These are phyloP conservation scores for Ricinus communis DNA, from an alignment of 345 rosid species.

Conservation along the genomic window DNA sequence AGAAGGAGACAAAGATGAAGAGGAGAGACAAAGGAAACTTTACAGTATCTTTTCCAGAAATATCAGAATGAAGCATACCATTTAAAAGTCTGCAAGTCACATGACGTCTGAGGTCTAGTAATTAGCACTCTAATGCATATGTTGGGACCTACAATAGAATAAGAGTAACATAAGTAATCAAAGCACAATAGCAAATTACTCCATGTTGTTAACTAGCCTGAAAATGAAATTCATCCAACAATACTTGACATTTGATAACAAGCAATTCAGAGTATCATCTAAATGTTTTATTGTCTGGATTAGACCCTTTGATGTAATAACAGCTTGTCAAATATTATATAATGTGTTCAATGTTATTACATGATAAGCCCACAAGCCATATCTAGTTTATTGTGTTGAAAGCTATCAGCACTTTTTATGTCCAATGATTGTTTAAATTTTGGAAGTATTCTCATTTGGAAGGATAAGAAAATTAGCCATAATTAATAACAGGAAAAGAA, in stretches of 20 bases:
- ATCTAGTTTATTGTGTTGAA: not conserved
- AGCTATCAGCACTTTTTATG: not conserved
- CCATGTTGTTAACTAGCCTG: not conserved
- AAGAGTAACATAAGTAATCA: not conserved
- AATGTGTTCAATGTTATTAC: not conserved
- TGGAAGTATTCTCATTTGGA: not conserved
- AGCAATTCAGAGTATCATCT: not conserved
- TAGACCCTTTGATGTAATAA: too few relatives aligned
- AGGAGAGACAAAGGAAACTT: not conserved
- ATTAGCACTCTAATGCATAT: constrained; percentile 6
- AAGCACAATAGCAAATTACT: not conserved
- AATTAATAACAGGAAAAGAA: not conserved
- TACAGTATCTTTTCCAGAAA: not conserved
- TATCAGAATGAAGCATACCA: not conserved
- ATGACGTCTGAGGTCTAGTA: not conserved
- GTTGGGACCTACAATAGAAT: not conserved
- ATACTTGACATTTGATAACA: too few relatives aligned
- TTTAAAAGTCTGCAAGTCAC: not conserved
- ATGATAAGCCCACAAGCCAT: not conserved
- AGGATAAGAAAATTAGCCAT: not conserved
- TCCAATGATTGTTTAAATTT: not conserved
- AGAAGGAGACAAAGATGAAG: too few relatives aligned
- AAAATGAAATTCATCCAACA: not conserved
- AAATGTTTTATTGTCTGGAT: too few relatives aligned
- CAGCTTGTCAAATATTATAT: too few relatives aligned